Base-by-base conservation (phyloP, 306 rosid genomes). In the Acmispon strigosus region DNA sequence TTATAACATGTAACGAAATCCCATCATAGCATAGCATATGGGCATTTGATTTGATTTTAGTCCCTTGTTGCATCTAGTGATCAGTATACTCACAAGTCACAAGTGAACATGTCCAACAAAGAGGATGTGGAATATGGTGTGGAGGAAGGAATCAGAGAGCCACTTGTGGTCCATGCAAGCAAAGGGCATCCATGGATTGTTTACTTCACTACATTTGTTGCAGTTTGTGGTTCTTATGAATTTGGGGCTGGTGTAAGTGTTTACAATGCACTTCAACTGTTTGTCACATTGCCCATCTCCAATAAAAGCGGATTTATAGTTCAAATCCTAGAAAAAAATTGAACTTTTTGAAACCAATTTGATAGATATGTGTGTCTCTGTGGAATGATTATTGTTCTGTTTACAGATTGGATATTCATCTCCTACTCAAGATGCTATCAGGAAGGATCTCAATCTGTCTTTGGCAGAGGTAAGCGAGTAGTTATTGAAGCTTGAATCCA, bases 341-440 rank as follows among this genome's bases (percentile, higher is more conserved):
- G 3, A 42, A 37, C 44, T n/a, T 27, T 41, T 17, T 18, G 4
- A 4, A 27, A 27, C 8, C 3, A 12, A 27, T 32, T 32, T 32
- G 37, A 32, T 6, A 5, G 37, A 32, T 32, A 32, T 5, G 37
- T 32, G 37, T 32, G 3, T 32, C 37, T 32, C 7, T 32, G 37
- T 62, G 34, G 3, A 74, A 13, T 80, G 43, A 48, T 48, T 76
- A 15, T 79, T 55, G 20, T 37, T 62, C 3, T 29, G 62, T 61
- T 76, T 79, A 9, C 89, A 94, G 99, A 91, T 69, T 29, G 97
- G 97, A 65, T 94, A 89, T 78, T 94, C 99, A 43, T 94, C 99
- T 19, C 99, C 99, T 8, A 77, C 94, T 57, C 91, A 91, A 73
- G 74, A 73, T 64, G 99, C 87, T 59, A 87, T 94, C 77, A 80